Base-by-base conservation (phyloP, 2,329 filamentous ascomycete species). In the Verruconis gallopava region DNA sequence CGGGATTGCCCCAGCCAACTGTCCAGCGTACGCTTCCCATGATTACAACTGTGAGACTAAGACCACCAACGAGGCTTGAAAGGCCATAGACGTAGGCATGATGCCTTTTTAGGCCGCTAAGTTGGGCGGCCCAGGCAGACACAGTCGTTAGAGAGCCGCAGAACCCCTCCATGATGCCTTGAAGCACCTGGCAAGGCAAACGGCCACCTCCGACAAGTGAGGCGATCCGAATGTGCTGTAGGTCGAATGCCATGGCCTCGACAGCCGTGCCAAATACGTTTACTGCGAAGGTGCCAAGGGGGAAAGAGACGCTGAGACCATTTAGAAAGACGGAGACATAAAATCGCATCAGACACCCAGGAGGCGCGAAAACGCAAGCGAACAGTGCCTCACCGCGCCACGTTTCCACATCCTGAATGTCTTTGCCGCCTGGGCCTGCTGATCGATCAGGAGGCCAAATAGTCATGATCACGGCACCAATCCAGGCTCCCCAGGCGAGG, bases 331-430 rank as follows among this genome's bases (percentile, higher is more conserved):
- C 55, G 0, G 81, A 81, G 1, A 73, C 60, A 55, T 85, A 88
- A 63, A 83, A 93, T 3, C 89, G 74, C 0, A 71, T 55, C 0
- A 94, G 61, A 49, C 81, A 88, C 0, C 89, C 89, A 0, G 84
- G 50, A 0, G 89, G 89, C 1, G 85, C 82, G 52, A 95, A 91
- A 2, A 86, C 77, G 20, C 91, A 66, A 0, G 85, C 73, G 51
- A 94, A 89, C 1, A 84, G 64, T 0, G 74, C 81, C 36, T 78
- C 64, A 2, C 81, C 79, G 32, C 88, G 81, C 88, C 86, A 94
- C 14, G 62, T 62, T 33, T 82, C 70, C 13, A 46, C 44, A 57
- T 59, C 60, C n/a, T 47, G 25, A n/a, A 44, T 47, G 32, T 82
- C 70, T 49, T 79, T 69, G 1, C 39, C 17, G 4, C 37, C 21